Evolutionary conservation across 805 yeast genomes (phyloP).

Genomic region (Candida berthetii): DNA sequence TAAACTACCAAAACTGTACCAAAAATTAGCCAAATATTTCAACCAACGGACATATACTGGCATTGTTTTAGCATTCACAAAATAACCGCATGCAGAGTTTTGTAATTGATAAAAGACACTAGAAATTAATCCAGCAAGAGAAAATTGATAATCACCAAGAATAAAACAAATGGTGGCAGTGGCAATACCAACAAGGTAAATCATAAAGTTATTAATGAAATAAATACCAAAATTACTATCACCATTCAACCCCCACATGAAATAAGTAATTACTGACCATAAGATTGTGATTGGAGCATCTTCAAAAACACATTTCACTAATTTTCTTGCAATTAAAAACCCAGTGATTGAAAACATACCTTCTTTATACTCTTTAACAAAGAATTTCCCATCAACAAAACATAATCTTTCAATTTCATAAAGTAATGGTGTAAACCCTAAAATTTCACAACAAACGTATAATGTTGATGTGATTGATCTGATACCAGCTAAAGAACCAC

Average conservation of each 20-base stretch:
- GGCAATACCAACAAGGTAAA: conserved; percentile 49
- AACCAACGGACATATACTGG: conserved; percentile 85
- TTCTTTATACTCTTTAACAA: conserved; percentile 63
- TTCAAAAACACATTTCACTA: conserved; percentile 62
- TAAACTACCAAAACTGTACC: conserved; percentile 71
- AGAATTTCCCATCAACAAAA: conserved; percentile 44
- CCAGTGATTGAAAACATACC: conserved; percentile 57
- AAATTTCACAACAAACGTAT: conserved; percentile 46
- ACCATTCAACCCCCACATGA: conserved; percentile 67
- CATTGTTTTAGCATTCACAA: conserved; percentile 62
- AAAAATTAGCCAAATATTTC: conserved; percentile 63
- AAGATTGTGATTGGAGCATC: conserved; percentile 58
- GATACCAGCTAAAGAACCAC: conserved; percentile 53
- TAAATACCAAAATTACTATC: conserved; percentile 53
- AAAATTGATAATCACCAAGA: conserved; percentile 14
- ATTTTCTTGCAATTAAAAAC: conserved; percentile 54
- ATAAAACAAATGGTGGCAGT: conserved; percentile 34
- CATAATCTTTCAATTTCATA: conserved; percentile 58
- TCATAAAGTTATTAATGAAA: conserved; percentile 50
- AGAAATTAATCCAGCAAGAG: conserved; percentile 12
- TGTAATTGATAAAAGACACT: conserved; percentile 35
- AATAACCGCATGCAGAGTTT: conserved; percentile 76
- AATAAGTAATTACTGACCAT: conserved; percentile 59
- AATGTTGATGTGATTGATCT: conserved; percentile 50
- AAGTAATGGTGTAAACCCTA: conserved; percentile 47